Percentiles rank a stretch among this genome's conserved stretches.
Conservation (phyloP, 1,139 yeast genomes). For the Casaregolazyma lundiana region DNA sequence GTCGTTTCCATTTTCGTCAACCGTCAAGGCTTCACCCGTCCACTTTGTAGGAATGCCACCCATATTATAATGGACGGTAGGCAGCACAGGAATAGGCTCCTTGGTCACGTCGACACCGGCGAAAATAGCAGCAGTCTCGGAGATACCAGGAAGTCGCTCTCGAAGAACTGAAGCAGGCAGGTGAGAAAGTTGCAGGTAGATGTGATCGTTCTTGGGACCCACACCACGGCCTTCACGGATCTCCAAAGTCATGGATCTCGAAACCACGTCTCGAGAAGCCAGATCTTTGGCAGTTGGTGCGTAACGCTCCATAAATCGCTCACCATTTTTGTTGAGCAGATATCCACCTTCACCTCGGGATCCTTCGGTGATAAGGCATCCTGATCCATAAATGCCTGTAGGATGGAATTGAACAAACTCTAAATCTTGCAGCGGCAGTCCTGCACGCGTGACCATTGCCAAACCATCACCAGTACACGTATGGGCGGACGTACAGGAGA, state of each 20-base stretch:
- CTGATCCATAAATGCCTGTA: constrained; percentile 98
- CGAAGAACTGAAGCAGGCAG: constrained; percentile 86
- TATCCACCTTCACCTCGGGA: constrained; percentile 99
- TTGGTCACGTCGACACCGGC: constrained; percentile 99
- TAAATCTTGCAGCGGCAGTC: constrained; percentile 94
- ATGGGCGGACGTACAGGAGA: constrained; percentile 98
- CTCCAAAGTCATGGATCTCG: constrained; percentile 97
- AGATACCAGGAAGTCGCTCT: constrained; percentile 98
- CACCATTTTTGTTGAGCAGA: constrained; percentile 94
- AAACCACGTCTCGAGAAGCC: constrained; percentile 97
- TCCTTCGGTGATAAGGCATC: constrained; percentile 98
- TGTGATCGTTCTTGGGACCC: constrained; percentile 93
- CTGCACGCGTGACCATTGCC: constrained; percentile 98
- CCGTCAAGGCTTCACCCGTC: constrained; percentile 89
- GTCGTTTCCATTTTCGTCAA: constrained; percentile 86
- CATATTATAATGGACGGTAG: constrained; percentile 99
- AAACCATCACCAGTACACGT: constrained; percentile 99
- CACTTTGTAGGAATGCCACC: constrained; percentile 99
- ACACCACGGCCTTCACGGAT: constrained; percentile 99
- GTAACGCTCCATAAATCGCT: constrained; percentile 98
- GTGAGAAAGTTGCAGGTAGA: constrained; percentile 90
- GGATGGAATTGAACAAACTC: constrained; percentile 99
- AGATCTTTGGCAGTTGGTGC: constrained; percentile 98
- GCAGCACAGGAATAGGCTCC: constrained; percentile 97
- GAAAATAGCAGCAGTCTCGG: constrained; percentile 96